A percentile compares a stretch with the other conserved stretches of the same genome.
These are phyloP conservation scores for Candida fluviatilis DNA, from an alignment of 805 yeast species.

Conservation along the genomic window DNA sequence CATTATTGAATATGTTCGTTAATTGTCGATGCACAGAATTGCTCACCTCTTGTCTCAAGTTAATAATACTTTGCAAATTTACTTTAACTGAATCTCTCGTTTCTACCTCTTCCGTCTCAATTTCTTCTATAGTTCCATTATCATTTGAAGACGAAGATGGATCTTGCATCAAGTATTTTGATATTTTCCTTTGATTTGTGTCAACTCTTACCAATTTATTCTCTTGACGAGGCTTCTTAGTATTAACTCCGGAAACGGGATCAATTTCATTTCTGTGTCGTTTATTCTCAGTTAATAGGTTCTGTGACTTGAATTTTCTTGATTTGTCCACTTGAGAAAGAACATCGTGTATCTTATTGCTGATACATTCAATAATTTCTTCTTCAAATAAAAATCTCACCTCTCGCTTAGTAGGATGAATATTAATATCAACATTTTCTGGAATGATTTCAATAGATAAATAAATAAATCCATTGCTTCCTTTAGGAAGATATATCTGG, in stretches of 20 bases:
- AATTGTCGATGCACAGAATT: slow-evolving; percentile 44
- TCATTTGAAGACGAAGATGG: slow-evolving; percentile 5
- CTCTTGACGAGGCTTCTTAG: slow-evolving; percentile 47
- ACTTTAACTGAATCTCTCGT: slow-evolving; percentile 32
- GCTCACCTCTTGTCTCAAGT: slow-evolving; percentile 51
- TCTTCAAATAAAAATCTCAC: slow-evolving; percentile 83
- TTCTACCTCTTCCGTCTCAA: slow-evolving; percentile 1
- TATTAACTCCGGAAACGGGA: slow-evolving; percentile 4
- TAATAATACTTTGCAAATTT: slow-evolving; percentile 54
- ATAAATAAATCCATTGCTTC: slow-evolving; percentile 71
- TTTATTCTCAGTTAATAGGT: slow-evolving; percentile 24
- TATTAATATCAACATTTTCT: slow-evolving; percentile 78
- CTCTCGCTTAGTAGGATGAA: slow-evolving; percentile 94
- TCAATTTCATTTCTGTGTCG: slow-evolving; percentile 13
- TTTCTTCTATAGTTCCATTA: slow-evolving; percentile 6
- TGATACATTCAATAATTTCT: slow-evolving; percentile 68
- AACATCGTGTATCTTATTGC: slow-evolving; percentile 43
- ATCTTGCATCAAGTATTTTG: slow-evolving; percentile 11
- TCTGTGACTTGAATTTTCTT: slow-evolving; percentile 65
- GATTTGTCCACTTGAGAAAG: slow-evolving; percentile 61
- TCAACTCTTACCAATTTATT: slow-evolving; percentile 71
- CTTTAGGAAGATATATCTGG: slow-evolving; percentile 70
- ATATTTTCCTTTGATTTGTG: slow-evolving; percentile 46
- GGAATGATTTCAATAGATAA: slow-evolving; percentile 66
- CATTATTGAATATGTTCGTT: slow-evolving; percentile 63